Evolutionary conservation across 2,329 filamentous ascomycete species (phyloP).

Genomic region (Aschersonia sp.): DNA sequence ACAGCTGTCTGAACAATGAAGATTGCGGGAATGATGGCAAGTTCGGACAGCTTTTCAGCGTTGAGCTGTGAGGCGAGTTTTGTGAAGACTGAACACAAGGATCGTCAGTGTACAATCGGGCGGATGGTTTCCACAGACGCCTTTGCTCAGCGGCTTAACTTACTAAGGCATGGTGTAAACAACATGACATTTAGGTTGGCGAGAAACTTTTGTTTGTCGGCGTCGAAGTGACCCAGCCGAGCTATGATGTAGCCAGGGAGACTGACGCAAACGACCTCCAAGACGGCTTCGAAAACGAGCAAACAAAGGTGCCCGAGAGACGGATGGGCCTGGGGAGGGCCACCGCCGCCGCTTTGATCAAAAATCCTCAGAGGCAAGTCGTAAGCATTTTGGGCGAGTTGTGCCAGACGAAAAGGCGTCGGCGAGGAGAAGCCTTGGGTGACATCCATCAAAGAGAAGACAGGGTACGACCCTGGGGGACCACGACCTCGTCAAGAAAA

Average conservation of each 20-base stretch:
- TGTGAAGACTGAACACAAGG: constrained; percentile 58
- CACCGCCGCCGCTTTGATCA: constrained; percentile 12
- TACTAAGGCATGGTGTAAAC: constrained; percentile 94
- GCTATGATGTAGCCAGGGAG: constrained; percentile 90
- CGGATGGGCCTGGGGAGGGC: constrained; percentile 39
- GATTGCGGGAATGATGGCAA: constrained; percentile 90
- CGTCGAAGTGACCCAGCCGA: constrained; percentile 81
- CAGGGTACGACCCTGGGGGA: too few species aligned
- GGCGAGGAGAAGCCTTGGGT: constrained; percentile 20
- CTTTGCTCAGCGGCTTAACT: constrained; percentile 14
- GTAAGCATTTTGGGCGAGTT: constrained; percentile 22
- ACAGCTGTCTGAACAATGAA: constrained; percentile 79
- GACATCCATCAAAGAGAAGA: background rate
- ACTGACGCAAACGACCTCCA: constrained; percentile 91
- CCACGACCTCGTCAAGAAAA: too few species aligned
- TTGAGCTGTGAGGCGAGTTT: constrained; percentile 92
- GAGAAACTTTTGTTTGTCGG: constrained; percentile 89
- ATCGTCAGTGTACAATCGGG: too few species aligned
- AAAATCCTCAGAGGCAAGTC: constrained; percentile 27
- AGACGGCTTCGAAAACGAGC: constrained; percentile 85
- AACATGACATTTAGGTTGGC: constrained; percentile 93
- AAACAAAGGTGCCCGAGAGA: constrained; percentile 56
- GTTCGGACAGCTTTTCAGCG: constrained; percentile 74
- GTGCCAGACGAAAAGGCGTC: constrained; percentile 28
- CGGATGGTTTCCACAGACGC: too few species aligned